Evolutionary conservation across 331 rosid genomes (phyloP), one percentile per base, ranked within the genome.

Genomic region (Quercus phellos): DNA sequence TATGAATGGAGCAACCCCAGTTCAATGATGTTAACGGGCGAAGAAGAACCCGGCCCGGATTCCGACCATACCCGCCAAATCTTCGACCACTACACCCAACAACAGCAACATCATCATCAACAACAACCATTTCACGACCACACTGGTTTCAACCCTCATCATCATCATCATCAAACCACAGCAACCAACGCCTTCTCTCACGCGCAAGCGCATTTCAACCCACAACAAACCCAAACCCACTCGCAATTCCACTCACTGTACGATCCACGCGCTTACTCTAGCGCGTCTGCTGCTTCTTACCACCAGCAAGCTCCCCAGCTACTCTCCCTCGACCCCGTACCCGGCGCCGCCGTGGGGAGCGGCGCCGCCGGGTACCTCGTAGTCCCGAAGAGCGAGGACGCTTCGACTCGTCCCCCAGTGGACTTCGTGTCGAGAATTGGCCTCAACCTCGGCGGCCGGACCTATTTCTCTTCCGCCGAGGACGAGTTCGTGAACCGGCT

Each of bases 1-100:
- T 94, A 92, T 77, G 97, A 89, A 84, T 94, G 99, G 99, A 97
- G 93, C 12, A 90, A 87, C 85, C 90, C 97, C 2, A 79, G 93
- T 4, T 67, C 83, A 14, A 89, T 94, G 35, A 90, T 94, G 87
- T 90, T 92, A 32, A 60, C 95, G 4, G 91, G 84, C 12, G 90
- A 83, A 12, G 95, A 86, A 26, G 90, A 88, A 5, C 60, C 73
- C 11, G 75, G 63, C 0, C 63, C 82, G 0, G 84, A 72, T 29
- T 58, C 96, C 75, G 93, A 86, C 86, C 92, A 89, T 61, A n/a
- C 74, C 73, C 84, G 89, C 6, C 87, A 78, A 82, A 70, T 90
- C 77, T 85, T 93, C 73, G 89, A 88, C 78, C 92, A 91, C 80
- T 90, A 88, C 56, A 30, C 72, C 50, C 74, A 46, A 22, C 19